Base-by-base conservation (phyloP, 2,329 filamentous ascomycete species). In the Mollisia scopiformis region DNA sequence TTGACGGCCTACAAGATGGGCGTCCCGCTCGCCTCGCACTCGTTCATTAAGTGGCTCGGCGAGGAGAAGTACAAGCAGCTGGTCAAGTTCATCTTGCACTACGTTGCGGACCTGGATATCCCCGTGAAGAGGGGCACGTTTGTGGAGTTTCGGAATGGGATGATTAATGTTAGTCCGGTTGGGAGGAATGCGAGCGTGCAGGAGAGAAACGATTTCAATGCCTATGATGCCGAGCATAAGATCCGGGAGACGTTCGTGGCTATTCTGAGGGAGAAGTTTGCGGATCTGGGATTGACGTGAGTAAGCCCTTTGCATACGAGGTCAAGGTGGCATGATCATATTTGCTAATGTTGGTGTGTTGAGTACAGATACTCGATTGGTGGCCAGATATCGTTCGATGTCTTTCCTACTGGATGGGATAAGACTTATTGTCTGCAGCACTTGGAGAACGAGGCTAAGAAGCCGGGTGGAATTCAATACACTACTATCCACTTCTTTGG, bases 401-500 rank as follows among this genome's bases (percentile, higher is more conserved):
- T 98, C 72, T 99, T 99, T 84, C 95, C 95, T 66, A 86, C 82
- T 2, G 95, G 95, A 73, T 99, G 95, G 95, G 95, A 99, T 81
- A 99, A 98, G 88, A 97, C 92, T 10, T 99, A 97, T 84, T 97
- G 93, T 80, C 83, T 98, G 68, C 82, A 86, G 70, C 93, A 97
- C 78, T 82, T 98, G 64, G 92, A 95, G 79, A 84, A 84, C 66
- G 93, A 97, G 76, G 88, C 89, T 66, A 80, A 84, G 79, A 82
- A 84, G 75, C 81, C 84, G 41, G 88, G 86, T 72, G 88, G 89
- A 64, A 81, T 96, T 65, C 79, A 88, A 25, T 98, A 94, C 82
- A 91, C 87, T 69, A 94, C 86, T 47, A 90, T 98, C 69, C 95
- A 98, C 82, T 98, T 98, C 85, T 99, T 98, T 72, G 95, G 95